These are phyloP conservation scores for Eudorina sp. DNA, from an alignment of 139 green algal species.

Conservation along the genomic window DNA sequence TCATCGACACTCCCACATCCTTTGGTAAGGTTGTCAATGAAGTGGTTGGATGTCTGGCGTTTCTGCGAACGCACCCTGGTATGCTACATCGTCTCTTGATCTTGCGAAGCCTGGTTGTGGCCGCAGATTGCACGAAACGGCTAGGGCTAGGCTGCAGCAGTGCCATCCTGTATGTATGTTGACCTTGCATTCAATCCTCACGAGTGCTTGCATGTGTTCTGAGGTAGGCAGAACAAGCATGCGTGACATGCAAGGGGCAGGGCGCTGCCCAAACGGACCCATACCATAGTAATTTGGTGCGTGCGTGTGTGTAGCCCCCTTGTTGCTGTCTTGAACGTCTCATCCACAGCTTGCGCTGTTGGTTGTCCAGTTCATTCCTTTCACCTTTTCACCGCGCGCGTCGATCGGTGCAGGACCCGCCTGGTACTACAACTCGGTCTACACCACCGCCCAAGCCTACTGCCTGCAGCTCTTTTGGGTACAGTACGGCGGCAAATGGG, in stretches of 20 bases:
- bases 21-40: conserved; percentile 2
- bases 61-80: background rate
- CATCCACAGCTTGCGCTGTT: background rate
- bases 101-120: background rate
- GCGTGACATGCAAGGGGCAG: too few species aligned
- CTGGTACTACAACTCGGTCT: background rate
- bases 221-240: too few species aligned
- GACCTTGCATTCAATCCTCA: too few species aligned
- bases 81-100: background rate
- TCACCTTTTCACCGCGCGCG: background rate
- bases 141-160: too few species aligned
- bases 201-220: too few species aligned
- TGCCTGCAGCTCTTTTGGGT: conserved; percentile 28
- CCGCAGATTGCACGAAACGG: too few species aligned
- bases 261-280: too few species aligned
- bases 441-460: background rate
- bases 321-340: background rate
- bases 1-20: background rate
- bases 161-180: too few species aligned
- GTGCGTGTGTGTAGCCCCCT: too few species aligned
- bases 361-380: background rate
- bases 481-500: conserved; percentile 36
- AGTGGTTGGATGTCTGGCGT: background rate
- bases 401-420: background rate
- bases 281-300: too few species aligned